These are phyloP conservation scores for Bruguiera sexangula DNA, from an alignment of 345 rosid genomes.

Conservation along the genomic window DNA sequence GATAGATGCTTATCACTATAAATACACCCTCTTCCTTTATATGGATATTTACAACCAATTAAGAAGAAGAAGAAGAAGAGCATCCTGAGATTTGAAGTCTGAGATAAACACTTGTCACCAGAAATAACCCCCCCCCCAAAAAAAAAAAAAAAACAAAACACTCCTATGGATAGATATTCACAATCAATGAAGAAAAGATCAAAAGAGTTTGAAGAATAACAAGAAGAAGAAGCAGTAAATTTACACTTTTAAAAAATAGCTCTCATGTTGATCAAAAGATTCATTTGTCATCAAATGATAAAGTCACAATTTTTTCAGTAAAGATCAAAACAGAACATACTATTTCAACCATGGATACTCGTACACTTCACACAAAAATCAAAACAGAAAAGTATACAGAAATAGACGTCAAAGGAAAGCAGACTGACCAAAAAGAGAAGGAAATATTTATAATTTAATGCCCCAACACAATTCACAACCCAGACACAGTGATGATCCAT, in stretches of 20 bases:
- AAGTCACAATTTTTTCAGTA: background rate
- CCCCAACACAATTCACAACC: constrained; percentile 99
- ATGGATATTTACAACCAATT: no score
- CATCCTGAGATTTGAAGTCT: no score
- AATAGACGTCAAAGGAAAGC: constrained; percentile 1
- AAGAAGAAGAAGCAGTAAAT: background rate
- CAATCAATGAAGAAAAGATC: no score
- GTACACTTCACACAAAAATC: background rate
- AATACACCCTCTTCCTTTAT: no score
- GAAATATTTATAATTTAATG: constrained; percentile 85
- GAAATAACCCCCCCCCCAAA: no score
- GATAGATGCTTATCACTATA: no score
- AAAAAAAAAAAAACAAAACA: accelerated
- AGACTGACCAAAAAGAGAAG: constrained; percentile 88
- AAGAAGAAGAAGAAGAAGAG: background rate
- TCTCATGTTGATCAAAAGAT: background rate
- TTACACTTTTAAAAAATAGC: background rate
- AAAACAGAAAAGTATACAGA: background rate
- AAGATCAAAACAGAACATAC: background rate
- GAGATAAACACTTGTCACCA: no score
- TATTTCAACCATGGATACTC: background rate
- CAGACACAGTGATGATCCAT: constrained; percentile 99
- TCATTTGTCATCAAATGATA: background rate
- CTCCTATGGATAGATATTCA: no score
- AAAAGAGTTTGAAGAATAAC: no score